A percentile compares a stretch with the other conserved stretches of the same genome.
These are phyloP conservation scores for Xylaria cubensis DNA, from an alignment of 495 filamentous ascomycete species.

Conservation along the genomic window DNA sequence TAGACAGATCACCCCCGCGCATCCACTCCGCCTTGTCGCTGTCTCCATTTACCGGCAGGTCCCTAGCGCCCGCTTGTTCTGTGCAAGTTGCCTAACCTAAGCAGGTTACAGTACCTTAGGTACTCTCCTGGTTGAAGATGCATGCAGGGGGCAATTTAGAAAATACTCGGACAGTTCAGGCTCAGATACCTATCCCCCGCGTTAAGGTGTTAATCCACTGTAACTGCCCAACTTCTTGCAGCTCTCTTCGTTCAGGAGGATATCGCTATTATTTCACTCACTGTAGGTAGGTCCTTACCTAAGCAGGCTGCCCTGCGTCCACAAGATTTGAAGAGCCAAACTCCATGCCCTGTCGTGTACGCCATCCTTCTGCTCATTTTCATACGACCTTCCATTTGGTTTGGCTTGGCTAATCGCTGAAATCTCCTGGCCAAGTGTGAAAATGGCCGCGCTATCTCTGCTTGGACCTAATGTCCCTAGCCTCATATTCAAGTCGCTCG, in stretches of 20 bases:
- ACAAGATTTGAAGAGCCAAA: not conserved
- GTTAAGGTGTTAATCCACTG: not conserved
- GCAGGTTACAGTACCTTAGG: not conserved
- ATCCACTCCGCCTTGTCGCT: not conserved
- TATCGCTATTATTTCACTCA: too few relatives aligned
- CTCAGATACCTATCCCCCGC: too few relatives aligned
- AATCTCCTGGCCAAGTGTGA: not conserved
- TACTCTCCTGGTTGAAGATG: too few relatives aligned
- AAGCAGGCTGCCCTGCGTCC: too few relatives aligned
- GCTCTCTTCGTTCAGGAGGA: not conserved
- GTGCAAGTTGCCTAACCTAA: too few relatives aligned
- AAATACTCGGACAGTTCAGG: not conserved
- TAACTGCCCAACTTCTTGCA: not conserved
- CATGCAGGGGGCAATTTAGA: not conserved
- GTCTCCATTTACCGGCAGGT: not conserved
- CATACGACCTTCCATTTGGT: not conserved
- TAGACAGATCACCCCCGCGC: not conserved
- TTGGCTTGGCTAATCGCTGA: too few relatives aligned
- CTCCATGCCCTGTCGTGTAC: not conserved
- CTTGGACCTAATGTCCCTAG: not conserved
- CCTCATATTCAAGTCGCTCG: not conserved
- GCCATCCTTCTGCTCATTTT: not conserved
- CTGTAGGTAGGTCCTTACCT: too few relatives aligned
- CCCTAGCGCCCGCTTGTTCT: not conserved
- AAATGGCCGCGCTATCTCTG: not conserved